These are phyloP conservation scores for Solanum pimpinellifolium DNA, from an alignment of 257 asterid species.

Conservation along the genomic window DNA sequence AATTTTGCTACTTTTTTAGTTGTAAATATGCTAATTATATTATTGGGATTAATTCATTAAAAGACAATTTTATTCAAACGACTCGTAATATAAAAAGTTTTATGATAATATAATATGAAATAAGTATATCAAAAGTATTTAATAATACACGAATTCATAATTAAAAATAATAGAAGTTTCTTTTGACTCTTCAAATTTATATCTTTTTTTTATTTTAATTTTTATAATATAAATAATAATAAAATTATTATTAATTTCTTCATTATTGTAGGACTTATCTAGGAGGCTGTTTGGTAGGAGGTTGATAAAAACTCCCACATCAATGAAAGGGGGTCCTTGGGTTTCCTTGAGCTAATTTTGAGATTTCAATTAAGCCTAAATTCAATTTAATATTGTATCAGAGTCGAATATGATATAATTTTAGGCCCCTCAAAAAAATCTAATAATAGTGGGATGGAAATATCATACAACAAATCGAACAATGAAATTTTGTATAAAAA, in stretches of 20 bases:
- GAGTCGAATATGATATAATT: no score
- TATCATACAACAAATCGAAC: not conserved
- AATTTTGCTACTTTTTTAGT: not conserved
- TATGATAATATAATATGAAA: not conserved
- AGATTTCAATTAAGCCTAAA: not conserved
- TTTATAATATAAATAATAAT: not conserved
- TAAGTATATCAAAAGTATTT: not conserved
- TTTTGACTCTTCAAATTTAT: not conserved
- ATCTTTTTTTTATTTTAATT: not conserved
- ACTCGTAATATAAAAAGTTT: not conserved
- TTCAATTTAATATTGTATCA: no score
- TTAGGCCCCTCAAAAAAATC: not conserved
- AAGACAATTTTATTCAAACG: accelerated
- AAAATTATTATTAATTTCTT: not conserved
- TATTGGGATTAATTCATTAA: not conserved
- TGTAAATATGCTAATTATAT: not conserved
- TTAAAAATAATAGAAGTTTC: not conserved
- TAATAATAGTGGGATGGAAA: no score
- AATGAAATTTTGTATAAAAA: not conserved
- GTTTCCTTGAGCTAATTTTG: not conserved
- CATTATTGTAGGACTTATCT: not conserved
- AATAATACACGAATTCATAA: not conserved
- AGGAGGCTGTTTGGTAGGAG: not conserved
- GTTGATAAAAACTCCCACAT: not conserved
- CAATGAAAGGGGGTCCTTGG: not conserved